Base-by-base conservation (phyloP, 2,329 filamentous ascomycete species). In the Penicillium sp. region DNA sequence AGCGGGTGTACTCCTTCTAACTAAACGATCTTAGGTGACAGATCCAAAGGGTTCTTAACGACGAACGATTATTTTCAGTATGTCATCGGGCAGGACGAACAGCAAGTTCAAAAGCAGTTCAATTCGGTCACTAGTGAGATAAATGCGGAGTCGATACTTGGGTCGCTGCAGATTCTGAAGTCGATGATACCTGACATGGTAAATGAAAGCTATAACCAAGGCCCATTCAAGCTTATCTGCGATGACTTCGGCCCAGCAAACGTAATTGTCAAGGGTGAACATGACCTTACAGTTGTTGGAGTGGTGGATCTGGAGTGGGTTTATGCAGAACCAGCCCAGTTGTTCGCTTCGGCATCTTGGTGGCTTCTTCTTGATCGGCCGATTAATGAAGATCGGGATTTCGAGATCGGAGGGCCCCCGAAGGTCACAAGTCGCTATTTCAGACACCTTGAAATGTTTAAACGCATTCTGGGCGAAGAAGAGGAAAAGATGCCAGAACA, bases 251-350 rank as follows among this genome's bases (percentile, higher is more conserved):
- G 71, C 56, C 56, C 70, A 18, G 68, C 69, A 32, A 76, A 76
- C 61, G 45, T 76, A 47, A 73, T 76, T 55, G 68, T 76, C n/a
- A 66, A 64, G 53, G 61, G 68, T 43, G 66, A 39, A 16, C 61
- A 70, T 55, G 70, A 74, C 37, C 67, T 74, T 22, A 73, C 66
- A 18, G 58, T 75, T 47, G 61, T 74, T 37, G 69, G 68, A 43
- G 66, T 74, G 37, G 65, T 75, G 24, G 72, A 75, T 44, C 64
- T 71, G 8, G 72, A 76, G 53, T 76, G 70, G 72, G 69, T 69
- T 32, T 76, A 75, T 53, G 65, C 69, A 14, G 70, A 72, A 49
- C 73, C 73, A 0, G 67, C 69, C 20, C 70, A 76, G 38, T 14
- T 54, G 6, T 49, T 49, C 4, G 46, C 22, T n/a, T 49, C 35